Conservation (phyloP, 1,284 basidiomycete genomes). For the Vanrija sp. region DNA sequence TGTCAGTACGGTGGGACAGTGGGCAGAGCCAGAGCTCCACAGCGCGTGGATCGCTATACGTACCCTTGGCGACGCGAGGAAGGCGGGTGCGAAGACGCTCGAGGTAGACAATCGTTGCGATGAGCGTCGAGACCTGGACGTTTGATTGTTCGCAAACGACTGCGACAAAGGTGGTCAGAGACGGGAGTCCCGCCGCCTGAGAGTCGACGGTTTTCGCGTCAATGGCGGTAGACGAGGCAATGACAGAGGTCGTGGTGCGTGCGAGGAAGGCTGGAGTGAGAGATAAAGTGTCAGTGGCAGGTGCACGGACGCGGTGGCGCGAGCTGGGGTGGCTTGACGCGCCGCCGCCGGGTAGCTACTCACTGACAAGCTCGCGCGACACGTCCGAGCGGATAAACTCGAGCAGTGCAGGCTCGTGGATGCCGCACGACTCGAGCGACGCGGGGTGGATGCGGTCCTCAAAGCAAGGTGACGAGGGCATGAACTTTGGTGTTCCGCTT, state of each 20-base stretch:
- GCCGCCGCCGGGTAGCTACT: constrained; percentile 25
- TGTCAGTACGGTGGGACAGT: not conserved
- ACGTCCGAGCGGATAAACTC: constrained; percentile 72
- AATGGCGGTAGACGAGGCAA: constrained; percentile 45
- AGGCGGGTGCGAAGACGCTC: constrained; percentile 78
- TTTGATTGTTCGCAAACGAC: constrained; percentile 79
- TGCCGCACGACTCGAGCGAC: constrained; percentile 63
- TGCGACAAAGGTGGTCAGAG: constrained; percentile 82
- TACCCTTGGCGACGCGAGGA: constrained; percentile 80
- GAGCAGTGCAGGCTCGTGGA: constrained; percentile 72
- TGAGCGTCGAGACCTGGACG: constrained; percentile 85
- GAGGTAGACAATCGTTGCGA: constrained; percentile 89
- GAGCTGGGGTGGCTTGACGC: not conserved
- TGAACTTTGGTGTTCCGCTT: constrained; percentile 37
- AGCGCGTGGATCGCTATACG: not conserved
- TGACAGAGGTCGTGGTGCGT: constrained; percentile 46
- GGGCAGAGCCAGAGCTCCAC: not conserved
- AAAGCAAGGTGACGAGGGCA: constrained; percentile 38
- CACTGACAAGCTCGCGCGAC: constrained; percentile 72
- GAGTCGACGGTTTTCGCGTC: constrained; percentile 22
- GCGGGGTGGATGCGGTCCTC: constrained; percentile 53
- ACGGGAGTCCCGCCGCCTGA: constrained; percentile 61
- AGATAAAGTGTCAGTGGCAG: not conserved
- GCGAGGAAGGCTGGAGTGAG: constrained; percentile 43
- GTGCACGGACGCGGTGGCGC: not conserved